Base-by-base conservation (phyloP, 208 protist genomes). In the Acanthamoeba sp. region DNA sequence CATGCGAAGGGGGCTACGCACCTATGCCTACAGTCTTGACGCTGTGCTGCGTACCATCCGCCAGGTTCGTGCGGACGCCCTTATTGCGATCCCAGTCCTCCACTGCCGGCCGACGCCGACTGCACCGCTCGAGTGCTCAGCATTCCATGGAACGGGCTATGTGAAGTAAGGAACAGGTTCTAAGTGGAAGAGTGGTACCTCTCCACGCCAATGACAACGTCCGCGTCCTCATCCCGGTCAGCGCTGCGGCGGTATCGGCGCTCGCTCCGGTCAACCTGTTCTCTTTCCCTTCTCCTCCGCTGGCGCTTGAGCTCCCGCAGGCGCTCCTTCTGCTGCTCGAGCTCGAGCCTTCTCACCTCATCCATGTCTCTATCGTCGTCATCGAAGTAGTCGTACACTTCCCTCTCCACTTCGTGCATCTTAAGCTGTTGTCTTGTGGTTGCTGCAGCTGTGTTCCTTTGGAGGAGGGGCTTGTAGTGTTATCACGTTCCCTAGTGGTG, bases 41-140 rank as follows among this genome's bases (percentile, higher is more conserved):
- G 18, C 38, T 38, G 38, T 45, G 69, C 20, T 78, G 69, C 69
- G 42, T 22, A 12, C 69, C 69, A 22, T 42, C 29, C 34, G 29
- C 69, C 69, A 78, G 69, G 69, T 20, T 45, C 36, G 69, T 78
- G 14, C 69, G 69, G 10, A 22, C n/a, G 20, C 69, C 69, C 69
- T 45, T 78, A 34, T 78, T 78, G 38, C 69, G 69, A 22, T 78
- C 69, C 69, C 69, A 78, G 34, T 78, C 69, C 38, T 78, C 69
- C 34, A 78, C 69, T 1, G 69, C 69, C n/a, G 69, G 69, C 18
- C 34, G 14, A 1, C 69, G 69, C 1, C 69, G 69, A 78, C 69
- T 78, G 38, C 27, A n/a, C 24, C 1, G 2, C 10, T n/a, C 1
- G 2, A 36, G 16, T 1, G 27, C 1, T 73, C 64, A 40, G 5